Percentiles rank a stretch among this genome's conserved stretches.
Conservation (phyloP, 129 eudicot species). For the Apium graveolens region DNA sequence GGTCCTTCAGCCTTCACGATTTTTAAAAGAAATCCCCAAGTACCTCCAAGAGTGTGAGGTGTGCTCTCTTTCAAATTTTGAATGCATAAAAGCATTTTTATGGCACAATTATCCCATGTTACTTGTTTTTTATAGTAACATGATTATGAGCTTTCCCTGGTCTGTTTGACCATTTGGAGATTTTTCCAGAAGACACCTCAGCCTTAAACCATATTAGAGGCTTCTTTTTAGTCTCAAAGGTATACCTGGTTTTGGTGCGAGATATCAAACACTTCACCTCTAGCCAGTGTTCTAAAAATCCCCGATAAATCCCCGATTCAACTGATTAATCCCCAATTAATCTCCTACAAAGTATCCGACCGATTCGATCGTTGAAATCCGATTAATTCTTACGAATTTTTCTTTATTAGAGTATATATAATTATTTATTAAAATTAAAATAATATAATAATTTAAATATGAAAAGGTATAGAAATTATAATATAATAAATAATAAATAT, state of each 20-base stretch:
- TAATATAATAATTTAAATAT: too few species aligned
- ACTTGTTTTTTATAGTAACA: background rate
- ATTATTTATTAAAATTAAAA: too few species aligned
- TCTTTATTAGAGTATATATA: too few species aligned
- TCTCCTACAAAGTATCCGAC: too few species aligned
- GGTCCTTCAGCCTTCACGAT: conserved; percentile 96
- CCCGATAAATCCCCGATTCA: too few species aligned
- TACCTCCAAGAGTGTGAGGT: conserved; percentile 72
- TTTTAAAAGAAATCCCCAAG: conserved; percentile 79
- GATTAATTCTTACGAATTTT: too few species aligned
- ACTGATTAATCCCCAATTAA: too few species aligned
- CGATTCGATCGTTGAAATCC: too few species aligned
- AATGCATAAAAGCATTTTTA: background rate
- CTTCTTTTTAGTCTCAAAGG: background rate
- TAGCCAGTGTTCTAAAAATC: too few species aligned
- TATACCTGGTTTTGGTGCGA: background rate
- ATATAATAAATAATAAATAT: too few species aligned
- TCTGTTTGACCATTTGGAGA: background rate
- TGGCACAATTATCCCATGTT: background rate
- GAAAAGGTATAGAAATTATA: too few species aligned
- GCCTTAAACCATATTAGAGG: background rate
- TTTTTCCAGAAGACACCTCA: background rate
- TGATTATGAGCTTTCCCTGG: background rate
- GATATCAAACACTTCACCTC: background rate
- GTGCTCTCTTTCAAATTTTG: conserved; percentile 20